These are phyloP conservation scores for Nephelium lappaceum DNA, from an alignment of 345 rosid species.

Conservation along the genomic window DNA sequence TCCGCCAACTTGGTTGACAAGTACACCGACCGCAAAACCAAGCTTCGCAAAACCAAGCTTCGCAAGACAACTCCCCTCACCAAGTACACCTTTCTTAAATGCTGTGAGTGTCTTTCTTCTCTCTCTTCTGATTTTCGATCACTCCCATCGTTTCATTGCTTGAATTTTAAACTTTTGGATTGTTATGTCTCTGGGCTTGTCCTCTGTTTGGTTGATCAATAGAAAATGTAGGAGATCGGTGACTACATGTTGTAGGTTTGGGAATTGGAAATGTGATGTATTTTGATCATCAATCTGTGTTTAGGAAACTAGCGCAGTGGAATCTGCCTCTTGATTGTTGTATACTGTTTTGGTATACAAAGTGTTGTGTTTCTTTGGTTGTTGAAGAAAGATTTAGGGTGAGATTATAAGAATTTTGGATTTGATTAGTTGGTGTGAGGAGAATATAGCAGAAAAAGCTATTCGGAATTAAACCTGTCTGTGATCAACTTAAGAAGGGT, in stretches of 20 bases:
- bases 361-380: background rate
- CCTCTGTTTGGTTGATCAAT: background rate
- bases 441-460: background rate
- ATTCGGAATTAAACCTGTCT: background rate
- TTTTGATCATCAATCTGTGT: background rate
- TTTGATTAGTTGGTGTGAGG: background rate
- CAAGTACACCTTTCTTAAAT: slow-evolving; percentile 44
- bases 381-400: background rate
- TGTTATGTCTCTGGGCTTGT: background rate
- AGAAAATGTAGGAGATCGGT: background rate
- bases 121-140: too few relatives aligned
- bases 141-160: too few relatives aligned
- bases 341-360: background rate
- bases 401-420: background rate
- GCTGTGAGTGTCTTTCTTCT: slow-evolving; percentile 38
- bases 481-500: background rate
- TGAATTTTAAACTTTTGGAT: background rate
- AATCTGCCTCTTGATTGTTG: background rate
- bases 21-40: slow-evolving; percentile 19
- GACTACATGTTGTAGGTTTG: background rate
- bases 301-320: background rate
- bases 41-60: background rate
- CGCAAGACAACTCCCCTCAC: slow-evolving; percentile 17
- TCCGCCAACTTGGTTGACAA: slow-evolving; percentile 35
- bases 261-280: background rate